Base-by-base conservation (phyloP, 345 rosid species). In the Fremontodendron californicum region DNA sequence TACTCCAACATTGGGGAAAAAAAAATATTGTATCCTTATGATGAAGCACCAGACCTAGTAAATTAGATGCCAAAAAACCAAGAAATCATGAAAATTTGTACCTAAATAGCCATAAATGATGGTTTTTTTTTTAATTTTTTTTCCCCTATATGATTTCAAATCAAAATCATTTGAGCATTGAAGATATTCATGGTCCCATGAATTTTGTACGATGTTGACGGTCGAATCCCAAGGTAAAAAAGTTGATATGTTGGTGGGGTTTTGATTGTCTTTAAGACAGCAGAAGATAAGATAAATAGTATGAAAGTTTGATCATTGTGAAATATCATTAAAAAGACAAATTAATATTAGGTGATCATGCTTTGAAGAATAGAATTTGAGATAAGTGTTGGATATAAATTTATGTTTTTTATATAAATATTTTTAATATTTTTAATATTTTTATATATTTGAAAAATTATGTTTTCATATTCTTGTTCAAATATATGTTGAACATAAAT, bases 121-220 rank as follows among this genome's bases (percentile, higher is more conserved):
- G 7, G 8, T n/a, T 1, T 29, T 48, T 48, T 27, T 48, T 48
- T 31, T n/a, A 6, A 7, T 11, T 33, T 33, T 33, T 33, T 33
- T 33, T 1, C 6, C 64, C 5, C 3, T 52, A 4, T 29, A 51
- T 71, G 19, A 19, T 29, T 49, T 73, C 75, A 73, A 54, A 73
- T 73, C 63, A 31, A 73, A 73, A 52, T 73, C 43, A 73, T 73
- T 52, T 37, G 75, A 11, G 15, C 75, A 52, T 73, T 49, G 75
- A 52, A 54, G 37, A 54, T 73, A 10, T 21, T 33, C 46, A 35
- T 35, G 63, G 48, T 18, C 48, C 31, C 63, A 73, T 73, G 75
- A 37, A 37, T 4, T 73, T 52, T 63, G 75, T 73, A 73, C 75
- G 75, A 52, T 52, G 64, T 54, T 52, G 19, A 54, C 9, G 19